Evolutionary conservation across 1,284 basidiomycete genomes (phyloP).

Genomic region (Apiotrichum laibachii): DNA sequence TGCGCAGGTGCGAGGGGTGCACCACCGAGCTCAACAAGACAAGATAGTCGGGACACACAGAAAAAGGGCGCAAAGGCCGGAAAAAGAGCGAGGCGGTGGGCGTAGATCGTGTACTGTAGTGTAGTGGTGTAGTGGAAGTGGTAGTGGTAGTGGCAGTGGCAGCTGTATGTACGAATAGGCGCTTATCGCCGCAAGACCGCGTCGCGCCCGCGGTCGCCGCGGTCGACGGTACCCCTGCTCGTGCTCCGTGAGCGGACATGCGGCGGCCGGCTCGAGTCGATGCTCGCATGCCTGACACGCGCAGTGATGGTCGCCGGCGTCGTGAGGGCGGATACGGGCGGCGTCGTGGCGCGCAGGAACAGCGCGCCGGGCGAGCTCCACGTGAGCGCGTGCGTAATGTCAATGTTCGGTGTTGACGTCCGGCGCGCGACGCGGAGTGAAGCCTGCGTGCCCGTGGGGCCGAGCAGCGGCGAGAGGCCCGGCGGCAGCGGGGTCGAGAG

Average conservation of each 20-base stretch:
- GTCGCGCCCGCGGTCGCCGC: background rate
- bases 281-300: background rate
- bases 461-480: conserved; percentile 5
- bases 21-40: no score
- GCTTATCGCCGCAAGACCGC: background rate
- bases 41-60: no score
- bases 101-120: no score
- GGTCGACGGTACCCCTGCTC: background rate
- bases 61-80: no score
- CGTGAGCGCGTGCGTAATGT: conserved; percentile 31
- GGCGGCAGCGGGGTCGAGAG: conserved; percentile 11
- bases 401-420: conserved; percentile 29
- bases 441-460: background rate
- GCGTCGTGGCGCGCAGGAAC: conserved; percentile 42
- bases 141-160: no score
- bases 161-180: background rate
- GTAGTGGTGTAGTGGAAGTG: no score
- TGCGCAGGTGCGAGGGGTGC: no score
- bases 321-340: conserved; percentile 20
- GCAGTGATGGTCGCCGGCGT: background rate
- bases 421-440: conserved; percentile 7
- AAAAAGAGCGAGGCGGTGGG: no score
- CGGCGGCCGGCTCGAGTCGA: background rate
- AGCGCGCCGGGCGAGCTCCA: conserved; percentile 41
- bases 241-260: background rate